Percentiles rank a stretch among this genome's conserved stretches.
Conservation (phyloP, 1,284 basidiomycete species). For the Sanghuangporus baumii region DNA sequence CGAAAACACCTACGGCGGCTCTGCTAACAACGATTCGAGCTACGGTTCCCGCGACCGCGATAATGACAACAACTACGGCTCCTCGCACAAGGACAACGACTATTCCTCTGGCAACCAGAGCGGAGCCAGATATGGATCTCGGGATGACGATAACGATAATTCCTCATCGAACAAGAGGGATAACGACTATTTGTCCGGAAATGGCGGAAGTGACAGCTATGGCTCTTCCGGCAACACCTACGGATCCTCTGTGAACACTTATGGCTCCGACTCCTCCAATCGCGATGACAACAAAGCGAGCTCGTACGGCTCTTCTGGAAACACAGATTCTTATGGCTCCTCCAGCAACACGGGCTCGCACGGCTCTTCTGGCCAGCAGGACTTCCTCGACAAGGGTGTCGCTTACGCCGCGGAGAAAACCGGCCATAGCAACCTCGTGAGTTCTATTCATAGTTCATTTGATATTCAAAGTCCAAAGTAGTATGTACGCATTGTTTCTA, state of each 20-base stretch:
- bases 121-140: neutral
- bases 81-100: neutral
- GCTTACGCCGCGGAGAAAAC: conserved; percentile 7
- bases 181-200: conserved; percentile 1
- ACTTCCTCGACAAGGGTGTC: conserved; percentile 10
- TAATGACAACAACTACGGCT: conserved; percentile 8
- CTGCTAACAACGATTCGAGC: neutral
- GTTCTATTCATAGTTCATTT: neutral
- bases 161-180: neutral
- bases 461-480: neutral
- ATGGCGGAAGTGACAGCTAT: neutral
- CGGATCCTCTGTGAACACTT: neutral
- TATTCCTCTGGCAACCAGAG: neutral
- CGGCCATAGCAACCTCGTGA: conserved; percentile 2
- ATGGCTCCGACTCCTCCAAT: neutral
- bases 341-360: neutral
- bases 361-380: neutral
- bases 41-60: conserved; percentile 4
- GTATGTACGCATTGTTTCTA: neutral
- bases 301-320: neutral
- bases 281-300: neutral
- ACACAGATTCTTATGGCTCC: neutral
- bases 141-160: neutral
- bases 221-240: neutral
- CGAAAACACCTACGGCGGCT: neutral